Base-by-base conservation (phyloP, 148 eudicot species). In the Pharnaceum exiguum region DNA sequence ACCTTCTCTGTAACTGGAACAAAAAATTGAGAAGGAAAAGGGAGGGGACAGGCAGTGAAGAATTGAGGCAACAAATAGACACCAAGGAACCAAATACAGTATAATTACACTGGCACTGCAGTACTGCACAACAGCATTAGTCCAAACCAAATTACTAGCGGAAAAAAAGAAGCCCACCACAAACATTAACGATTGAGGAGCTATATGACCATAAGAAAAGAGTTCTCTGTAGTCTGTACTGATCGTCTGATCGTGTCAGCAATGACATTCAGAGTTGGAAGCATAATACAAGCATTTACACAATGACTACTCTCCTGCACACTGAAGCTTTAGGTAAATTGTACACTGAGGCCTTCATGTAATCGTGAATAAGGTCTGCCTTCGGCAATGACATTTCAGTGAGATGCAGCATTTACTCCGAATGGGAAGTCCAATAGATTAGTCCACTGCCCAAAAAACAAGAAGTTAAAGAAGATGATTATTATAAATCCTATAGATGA, bases 341-440 rank as follows among this genome's bases (percentile, higher is more conserved):
- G 48, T 51, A 59, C 66, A 58, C 46, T 63, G 26, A 53, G 48
- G 25, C 53, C 59, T 61, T 63, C 8, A 35, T 6, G 38, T 6
- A 6, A 35, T 40, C 50, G 46, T 37, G 60, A 44, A 54, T 30
- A 22, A 39, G 23, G 18, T 28, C 44, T 45, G 44, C 60, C 31
- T 54, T 45, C 12, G 51, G 53, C 59, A 15, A 24, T 45, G 16
- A n/a, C 11, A 25, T 62, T 39, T 46, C 23, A 29, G 31, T 54
- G 26, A 19, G 24, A 24, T 32, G 60, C 44, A 9, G 24, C 43
- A 65, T 67, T 72, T 77, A 44, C 58, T 87, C 96, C 0, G 83
- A 69, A 77, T 87, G 90, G 56, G 91, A 84, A 26, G 87, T 82
- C 96, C 96, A 87, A 62, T 82, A 87, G 35, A 84, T 70, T 66